A percentile compares a stretch with the other conserved stretches of the same genome.
Conservation (phyloP, 1,284 basidiomycete genomes). For the Ganoderma leucocontextum region DNA sequence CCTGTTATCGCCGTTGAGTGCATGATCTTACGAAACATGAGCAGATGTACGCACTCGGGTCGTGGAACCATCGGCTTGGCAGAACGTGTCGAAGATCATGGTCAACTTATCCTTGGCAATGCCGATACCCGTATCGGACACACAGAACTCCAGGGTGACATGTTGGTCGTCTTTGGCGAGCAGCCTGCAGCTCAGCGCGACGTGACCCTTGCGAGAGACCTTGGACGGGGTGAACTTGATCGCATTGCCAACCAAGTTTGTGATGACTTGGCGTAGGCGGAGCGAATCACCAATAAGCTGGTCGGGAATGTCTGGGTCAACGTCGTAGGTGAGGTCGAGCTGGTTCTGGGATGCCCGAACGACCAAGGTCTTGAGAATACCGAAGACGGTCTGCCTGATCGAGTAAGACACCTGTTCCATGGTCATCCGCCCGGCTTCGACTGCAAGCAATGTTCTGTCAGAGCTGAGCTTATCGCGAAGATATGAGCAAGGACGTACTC, state of each 20-base stretch:
- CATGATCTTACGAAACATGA: slow-evolving; percentile 12
- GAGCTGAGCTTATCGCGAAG: slow-evolving; percentile 14
- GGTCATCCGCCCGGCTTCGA: slow-evolving; percentile 99
- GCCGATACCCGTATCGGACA: slow-evolving; percentile 97
- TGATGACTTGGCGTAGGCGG: slow-evolving; percentile 92
- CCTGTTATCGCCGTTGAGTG: slow-evolving; percentile 52
- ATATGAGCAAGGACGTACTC: slow-evolving; percentile 64
- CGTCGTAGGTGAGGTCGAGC: slow-evolving; percentile 95
- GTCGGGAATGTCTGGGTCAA: slow-evolving; percentile 96
- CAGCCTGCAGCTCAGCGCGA: slow-evolving; percentile 88
- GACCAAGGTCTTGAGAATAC: slow-evolving; percentile 97
- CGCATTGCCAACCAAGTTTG: slow-evolving; percentile 94
- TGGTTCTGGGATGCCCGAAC: slow-evolving; percentile 98
- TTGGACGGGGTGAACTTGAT: slow-evolving; percentile 95
- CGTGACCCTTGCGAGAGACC: slow-evolving; percentile 84
- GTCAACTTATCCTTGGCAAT: slow-evolving; percentile 99
- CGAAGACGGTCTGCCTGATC: slow-evolving; percentile 96
- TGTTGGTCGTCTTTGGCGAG: slow-evolving; percentile 78
- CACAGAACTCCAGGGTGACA: slow-evolving; percentile 96
- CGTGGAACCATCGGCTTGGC: slow-evolving; percentile 96
- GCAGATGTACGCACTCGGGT: slow-evolving; percentile 67
- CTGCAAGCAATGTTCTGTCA: slow-evolving; percentile 51
- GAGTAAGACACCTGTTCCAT: slow-evolving; percentile 99
- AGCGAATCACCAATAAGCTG: slow-evolving; percentile 97
- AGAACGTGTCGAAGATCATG: slow-evolving; percentile 99